Conservation (phyloP, 2,329 filamentous ascomycete species). For the Aspergillus ustus region DNA sequence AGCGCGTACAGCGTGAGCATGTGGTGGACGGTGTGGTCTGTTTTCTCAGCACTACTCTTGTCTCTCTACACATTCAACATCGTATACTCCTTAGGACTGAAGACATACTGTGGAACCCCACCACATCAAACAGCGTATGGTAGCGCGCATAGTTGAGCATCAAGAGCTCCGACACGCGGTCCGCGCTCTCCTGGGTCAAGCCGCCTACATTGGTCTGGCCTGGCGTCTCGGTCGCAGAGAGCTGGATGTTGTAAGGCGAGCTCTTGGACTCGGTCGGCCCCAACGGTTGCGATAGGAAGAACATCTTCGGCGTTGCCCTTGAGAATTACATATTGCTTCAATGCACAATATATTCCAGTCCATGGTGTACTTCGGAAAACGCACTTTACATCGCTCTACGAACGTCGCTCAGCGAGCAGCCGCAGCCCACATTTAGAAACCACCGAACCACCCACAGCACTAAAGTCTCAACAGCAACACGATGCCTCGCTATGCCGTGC, state of each 20-base stretch:
- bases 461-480: not conserved
- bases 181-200: slow-evolving; percentile 5
- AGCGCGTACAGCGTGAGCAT: slow-evolving; percentile 25
- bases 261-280: not conserved
- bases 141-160: slow-evolving; percentile 7
- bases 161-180: slow-evolving; percentile 2
- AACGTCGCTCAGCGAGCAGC: not conserved
- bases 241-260: not conserved
- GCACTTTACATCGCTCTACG: not conserved
- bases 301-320: not conserved
- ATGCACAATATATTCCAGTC: not conserved
- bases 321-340: not conserved
- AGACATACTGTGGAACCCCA: slow-evolving; percentile 5
- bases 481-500: slow-evolving; percentile 4
- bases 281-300: not conserved
- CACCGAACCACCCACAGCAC: not conserved
- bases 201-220: not conserved
- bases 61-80: no score
- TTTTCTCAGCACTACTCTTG: not conserved
- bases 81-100: not conserved
- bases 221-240: not conserved
- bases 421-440: not conserved
- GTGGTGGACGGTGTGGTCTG: slow-evolving; percentile 31
- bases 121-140: not conserved
- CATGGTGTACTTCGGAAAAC: not conserved